These are phyloP conservation scores for Calonectria honghensis DNA, from an alignment of 2,329 filamentous ascomycete species.

Conservation along the genomic window DNA sequence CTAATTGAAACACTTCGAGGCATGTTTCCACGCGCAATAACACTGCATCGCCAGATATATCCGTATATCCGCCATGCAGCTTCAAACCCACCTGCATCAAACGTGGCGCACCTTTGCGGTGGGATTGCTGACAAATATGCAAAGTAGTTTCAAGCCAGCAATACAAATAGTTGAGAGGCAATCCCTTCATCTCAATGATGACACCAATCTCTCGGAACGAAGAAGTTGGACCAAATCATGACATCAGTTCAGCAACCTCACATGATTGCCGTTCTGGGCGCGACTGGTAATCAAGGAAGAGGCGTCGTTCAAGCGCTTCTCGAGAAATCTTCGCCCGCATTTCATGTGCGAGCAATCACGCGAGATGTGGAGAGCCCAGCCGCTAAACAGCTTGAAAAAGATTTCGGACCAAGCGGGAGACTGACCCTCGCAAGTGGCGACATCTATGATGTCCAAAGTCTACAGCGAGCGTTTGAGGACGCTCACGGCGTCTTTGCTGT, in stretches of 20 bases:
- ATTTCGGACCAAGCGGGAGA: slow-evolving; percentile 1
- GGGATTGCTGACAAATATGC: slow-evolving; percentile 20
- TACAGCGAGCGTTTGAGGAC: slow-evolving; percentile 21
- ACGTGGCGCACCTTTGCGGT: slow-evolving; percentile 12
- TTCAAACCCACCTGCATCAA: slow-evolving; percentile 16
- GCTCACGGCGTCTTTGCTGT: slow-evolving; percentile 45
- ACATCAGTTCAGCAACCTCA: slow-evolving; percentile 3
- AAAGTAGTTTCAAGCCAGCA: too few species aligned
- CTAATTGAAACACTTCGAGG: neutral
- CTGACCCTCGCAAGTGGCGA: slow-evolving; percentile 26
- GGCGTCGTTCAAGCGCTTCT: slow-evolving; percentile 35
- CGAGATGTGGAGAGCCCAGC: slow-evolving; percentile 12
- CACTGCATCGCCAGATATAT: neutral
- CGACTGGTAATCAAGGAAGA: slow-evolving; percentile 38
- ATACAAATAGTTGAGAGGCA: neutral
- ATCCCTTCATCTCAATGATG: neutral
- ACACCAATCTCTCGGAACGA: neutral
- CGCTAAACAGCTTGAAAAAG: slow-evolving; percentile 6
- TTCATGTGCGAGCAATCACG: slow-evolving; percentile 33
- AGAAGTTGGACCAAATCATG: neutral
- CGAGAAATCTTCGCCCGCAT: slow-evolving; percentile 8
- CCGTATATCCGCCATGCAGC: slow-evolving; percentile 22
- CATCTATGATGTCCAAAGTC: slow-evolving; percentile 38
- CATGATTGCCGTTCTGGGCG: slow-evolving; percentile 40
- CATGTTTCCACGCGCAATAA: neutral